Evolutionary conservation across 805 yeast species (phyloP), one percentile per base, ranked within the genome.

Genomic region (Zygosaccharomyces kombuchaensis): DNA sequence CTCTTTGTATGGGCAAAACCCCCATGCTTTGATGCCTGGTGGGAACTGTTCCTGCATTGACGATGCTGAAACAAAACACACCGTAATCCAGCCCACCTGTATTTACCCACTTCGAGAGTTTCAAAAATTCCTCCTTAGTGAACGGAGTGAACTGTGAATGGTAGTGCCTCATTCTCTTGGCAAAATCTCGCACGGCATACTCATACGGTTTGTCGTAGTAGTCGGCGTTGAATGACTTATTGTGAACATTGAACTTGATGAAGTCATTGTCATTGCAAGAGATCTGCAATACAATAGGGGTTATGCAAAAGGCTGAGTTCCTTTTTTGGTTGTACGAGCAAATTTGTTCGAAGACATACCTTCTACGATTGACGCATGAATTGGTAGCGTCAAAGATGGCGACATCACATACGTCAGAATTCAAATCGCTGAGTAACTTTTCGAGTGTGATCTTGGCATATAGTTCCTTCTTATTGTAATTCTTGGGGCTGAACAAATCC

Each of bases 321-420:
- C 39, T 40, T 14, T 45, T 44, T 35, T 39, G 41, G 35, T 62
- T 58, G 40, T 53, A 56, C 9, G 48, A 22, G 31, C 53, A 45
- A 22, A 65, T 52, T 26, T 53, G 57, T 9, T 57, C 52, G 12
- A 63, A 58, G 7, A 63, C 52, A 36, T 52, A 59, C n/a, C 48
- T 50, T 47, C 76, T 66, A 48, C 76, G 65, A 6, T 67, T 65
- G 34, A 63, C 68, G 3, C 81, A 76, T 0, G 82, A 75, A 55
- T 78, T 78, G 2, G 82, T 78, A 1, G 83, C 83, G 58, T 78
- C 83, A 49, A 78, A 77, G n/a, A 78, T 74, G 2, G 79, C 81
- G 41, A 77, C 73, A 53, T 74, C 76, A 42, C 78, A 73, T 39
- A 64, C 65, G 21, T 72, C 71, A 2, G 62, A 57, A 26, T 70